Conservation (phyloP, 1,284 basidiomycete species). For the Pyrrhoderma lamaoense region DNA sequence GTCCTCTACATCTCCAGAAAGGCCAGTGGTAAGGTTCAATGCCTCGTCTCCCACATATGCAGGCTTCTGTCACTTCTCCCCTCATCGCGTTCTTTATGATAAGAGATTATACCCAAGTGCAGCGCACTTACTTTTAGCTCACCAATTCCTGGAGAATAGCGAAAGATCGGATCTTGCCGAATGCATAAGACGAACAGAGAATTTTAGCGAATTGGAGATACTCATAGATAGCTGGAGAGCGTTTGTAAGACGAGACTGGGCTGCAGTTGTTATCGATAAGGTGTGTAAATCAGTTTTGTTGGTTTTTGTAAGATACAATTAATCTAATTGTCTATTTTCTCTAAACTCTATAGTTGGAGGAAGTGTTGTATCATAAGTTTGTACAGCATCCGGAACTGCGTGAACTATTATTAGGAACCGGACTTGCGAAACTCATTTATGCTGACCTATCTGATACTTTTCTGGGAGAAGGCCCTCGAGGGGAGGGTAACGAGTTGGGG, state of each 20-base stretch:
- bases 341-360: conserved; percentile 43
- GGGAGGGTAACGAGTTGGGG: conserved; percentile 55
- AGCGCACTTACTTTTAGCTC: conserved; percentile 58
- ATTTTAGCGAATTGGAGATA: conserved; percentile 42
- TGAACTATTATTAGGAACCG: conserved; percentile 40
- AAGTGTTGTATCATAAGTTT: conserved; percentile 54
- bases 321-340: conserved; percentile 6
- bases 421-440: conserved; percentile 41
- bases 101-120: conserved; percentile 53
- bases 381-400: conserved; percentile 49
- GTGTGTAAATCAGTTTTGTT: conserved; percentile 30
- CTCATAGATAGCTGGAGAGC: conserved; percentile 29
- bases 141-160: conserved; percentile 47
- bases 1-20: background rate
- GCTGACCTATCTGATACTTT: conserved; percentile 41
- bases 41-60: conserved; percentile 27
- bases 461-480: conserved; percentile 47
- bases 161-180: conserved; percentile 41
- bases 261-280: conserved; percentile 37
- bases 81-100: conserved; percentile 44
- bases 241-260: conserved; percentile 44
- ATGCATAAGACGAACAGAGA: conserved; percentile 37
- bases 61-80: conserved; percentile 53
- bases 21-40: conserved; percentile 26
- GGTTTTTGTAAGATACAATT: no score